Evolutionary conservation across 257 asterid genomes (phyloP), one percentile per base, ranked within the genome.

Genomic region (Nyctanthes arbortristis): DNA sequence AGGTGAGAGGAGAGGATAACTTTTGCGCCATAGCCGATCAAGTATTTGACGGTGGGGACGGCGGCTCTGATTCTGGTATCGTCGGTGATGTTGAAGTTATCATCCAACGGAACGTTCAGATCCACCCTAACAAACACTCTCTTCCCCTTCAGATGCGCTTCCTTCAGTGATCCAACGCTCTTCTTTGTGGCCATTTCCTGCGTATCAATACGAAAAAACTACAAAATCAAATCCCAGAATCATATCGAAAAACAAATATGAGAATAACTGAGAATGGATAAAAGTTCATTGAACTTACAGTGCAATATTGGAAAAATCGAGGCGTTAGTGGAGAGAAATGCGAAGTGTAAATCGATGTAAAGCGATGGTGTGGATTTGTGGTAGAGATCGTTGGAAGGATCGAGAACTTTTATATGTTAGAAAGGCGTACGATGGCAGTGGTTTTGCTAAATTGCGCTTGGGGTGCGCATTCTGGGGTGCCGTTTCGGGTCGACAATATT

Each of bases 11-110:
- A 43, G 10, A 74, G 79, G 43, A 74, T 28, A 66, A 74, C 79
- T 54, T 74, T 74, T 28, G 79, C 79, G 0, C 75, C 79, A 54
- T 63, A 62, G 71, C 40, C 59, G 22, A 68, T 75, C 79, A 75
- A 65, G 65, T 75, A 70, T 47, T 68, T 68, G 20, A 75, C 68
- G 47, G 79, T 75, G 31, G 79, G 75, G 47, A 75, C 61, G 18
- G 75, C 75, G 18, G 79, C 79, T 55, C 79, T 37, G 45, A 75
- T 35, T 66, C 79, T 68, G 4, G 75, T 75, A 29, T 75, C 75
- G 20, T 68, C 79, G 12, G 79, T 68, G 45, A 75, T 75, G 30
- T 68, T 75, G 67, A 68, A 70, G 71, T 14, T 68, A 20, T 75
- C 79, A 30, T 75, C 79, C 22, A 75, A 63, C 4, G 73, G 78